Conservation (phyloP, 495 filamentous ascomycete genomes). For the Aspergillus ostianus region DNA sequence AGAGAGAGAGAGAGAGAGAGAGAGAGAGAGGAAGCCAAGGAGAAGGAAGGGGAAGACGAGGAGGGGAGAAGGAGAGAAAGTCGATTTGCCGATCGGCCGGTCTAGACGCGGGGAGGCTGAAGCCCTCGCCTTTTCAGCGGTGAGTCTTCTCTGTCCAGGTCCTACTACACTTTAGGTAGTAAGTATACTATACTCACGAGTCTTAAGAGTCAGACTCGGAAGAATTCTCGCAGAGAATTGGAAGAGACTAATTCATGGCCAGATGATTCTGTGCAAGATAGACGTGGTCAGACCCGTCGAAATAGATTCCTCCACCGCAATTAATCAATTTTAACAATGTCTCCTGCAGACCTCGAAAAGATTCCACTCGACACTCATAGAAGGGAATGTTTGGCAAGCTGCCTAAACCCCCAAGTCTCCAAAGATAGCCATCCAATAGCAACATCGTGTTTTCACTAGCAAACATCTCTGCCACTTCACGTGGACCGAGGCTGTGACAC, state of each 20-base stretch:
- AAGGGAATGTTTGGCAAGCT: not conserved
- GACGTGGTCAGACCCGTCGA: not conserved
- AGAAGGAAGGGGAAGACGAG: not conserved
- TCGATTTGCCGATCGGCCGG: conserved; percentile 22
- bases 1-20: conserved; percentile 6
- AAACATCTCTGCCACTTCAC: conserved; percentile 3
- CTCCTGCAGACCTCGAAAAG: not conserved
- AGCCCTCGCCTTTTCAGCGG: conserved; percentile 1
- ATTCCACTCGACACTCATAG: no score
- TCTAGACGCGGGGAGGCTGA: conserved; percentile 26
- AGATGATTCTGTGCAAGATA: not conserved
- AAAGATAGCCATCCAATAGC: not conserved
- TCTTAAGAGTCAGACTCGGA: no score
- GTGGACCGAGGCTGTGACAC: conserved; percentile 8
- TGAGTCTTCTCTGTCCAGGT: not conserved
- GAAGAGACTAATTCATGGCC: no score
- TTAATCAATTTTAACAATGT: not conserved
- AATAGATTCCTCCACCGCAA: not conserved
- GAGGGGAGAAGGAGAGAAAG: conserved; percentile 14
- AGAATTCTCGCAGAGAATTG: no score
- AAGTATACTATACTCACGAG: no score
- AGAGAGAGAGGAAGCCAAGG: conserved; percentile 5
- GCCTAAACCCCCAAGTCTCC: not conserved
- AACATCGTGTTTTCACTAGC: not conserved
- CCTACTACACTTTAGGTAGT: no score